phyloP scores from a whole-genome alignment of 2,329 filamentous ascomycete species.

The Arachnomyces sp. region DNA sequence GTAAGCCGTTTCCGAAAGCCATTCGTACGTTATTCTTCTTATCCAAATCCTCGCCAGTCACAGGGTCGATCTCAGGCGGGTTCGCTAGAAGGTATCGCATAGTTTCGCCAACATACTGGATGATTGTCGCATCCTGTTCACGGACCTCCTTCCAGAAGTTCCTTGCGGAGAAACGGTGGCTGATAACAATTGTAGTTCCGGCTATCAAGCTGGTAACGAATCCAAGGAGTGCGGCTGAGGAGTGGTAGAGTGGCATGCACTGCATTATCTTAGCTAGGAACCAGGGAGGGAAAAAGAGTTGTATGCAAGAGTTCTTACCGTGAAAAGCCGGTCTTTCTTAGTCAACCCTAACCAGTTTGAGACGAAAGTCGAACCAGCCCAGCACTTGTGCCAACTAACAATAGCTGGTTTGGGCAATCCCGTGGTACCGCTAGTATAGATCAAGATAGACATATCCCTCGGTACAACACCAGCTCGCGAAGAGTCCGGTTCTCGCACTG shows the following conservation, averaged over 20 bases:
- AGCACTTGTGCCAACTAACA: conserved; percentile 63
- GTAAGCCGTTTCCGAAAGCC: conserved; percentile 77
- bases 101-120: conserved; percentile 86
- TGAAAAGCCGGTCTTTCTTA: conserved; percentile 64
- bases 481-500: conserved; percentile 53
- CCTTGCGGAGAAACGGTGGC: conserved; percentile 68
- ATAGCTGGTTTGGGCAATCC: conserved; percentile 75
- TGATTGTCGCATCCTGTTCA: conserved; percentile 61
- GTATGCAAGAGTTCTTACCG: conserved; percentile 42
- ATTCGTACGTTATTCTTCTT: conserved; percentile 63
- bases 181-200: conserved; percentile 62
- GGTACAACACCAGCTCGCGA: conserved; percentile 45
- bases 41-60: conserved; percentile 62
- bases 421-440: conserved; percentile 81
- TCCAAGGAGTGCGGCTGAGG: conserved; percentile 65
- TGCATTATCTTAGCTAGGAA: conserved; percentile 25
- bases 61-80: conserved; percentile 53
- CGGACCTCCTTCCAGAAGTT: conserved; percentile 71
- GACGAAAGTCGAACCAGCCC: conserved; percentile 47
- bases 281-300: neutral
- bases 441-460: conserved; percentile 61
- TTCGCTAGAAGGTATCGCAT: conserved; percentile 71
- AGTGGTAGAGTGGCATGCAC: conserved; percentile 87
- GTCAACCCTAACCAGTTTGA: conserved; percentile 51
- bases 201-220: conserved; percentile 53